Evolutionary conservation across 1,139 yeast genomes (phyloP).

Genomic region (Yamadazyma blattariae): DNA sequence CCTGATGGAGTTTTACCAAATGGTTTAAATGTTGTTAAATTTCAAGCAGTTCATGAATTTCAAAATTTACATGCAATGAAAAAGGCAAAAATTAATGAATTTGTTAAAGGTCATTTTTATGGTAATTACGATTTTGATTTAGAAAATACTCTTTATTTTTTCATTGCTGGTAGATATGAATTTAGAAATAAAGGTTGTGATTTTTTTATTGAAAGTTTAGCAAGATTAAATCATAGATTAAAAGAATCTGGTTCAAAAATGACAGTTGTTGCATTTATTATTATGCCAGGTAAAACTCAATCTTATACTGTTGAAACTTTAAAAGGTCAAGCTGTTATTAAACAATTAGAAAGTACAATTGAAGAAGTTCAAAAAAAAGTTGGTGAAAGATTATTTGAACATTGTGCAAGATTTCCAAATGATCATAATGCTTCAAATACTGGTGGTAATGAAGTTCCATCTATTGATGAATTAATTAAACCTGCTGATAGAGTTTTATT

Average conservation of each 20-base stretch:
- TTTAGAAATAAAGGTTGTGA: slow-evolving; percentile 97
- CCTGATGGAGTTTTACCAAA: slow-evolving; percentile 98
- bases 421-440: slow-evolving; percentile 57
- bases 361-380: slow-evolving; percentile 85
- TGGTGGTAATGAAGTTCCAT: slow-evolving; percentile 49
- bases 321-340: slow-evolving; percentile 94
- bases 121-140: slow-evolving; percentile 95
- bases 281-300: slow-evolving; percentile 95
- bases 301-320: slow-evolving; percentile 95
- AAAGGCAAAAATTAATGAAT: slow-evolving; percentile 90
- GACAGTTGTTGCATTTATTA: slow-evolving; percentile 96
- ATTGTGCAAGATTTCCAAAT: slow-evolving; percentile 80
- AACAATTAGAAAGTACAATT: slow-evolving; percentile 86
- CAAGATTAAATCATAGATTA: slow-evolving; percentile 84
- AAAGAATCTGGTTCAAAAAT: slow-evolving; percentile 80
- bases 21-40: slow-evolving; percentile 92
- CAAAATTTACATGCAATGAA: slow-evolving; percentile 92
- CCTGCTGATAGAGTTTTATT: slow-evolving; percentile 86
- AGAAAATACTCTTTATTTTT: slow-evolving; percentile 89
- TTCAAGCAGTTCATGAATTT: slow-evolving; percentile 96
- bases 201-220: slow-evolving; percentile 88
- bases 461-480: slow-evolving; percentile 76
- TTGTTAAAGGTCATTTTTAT: slow-evolving; percentile 94
- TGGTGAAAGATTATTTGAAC: slow-evolving; percentile 86
- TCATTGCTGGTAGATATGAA: slow-evolving; percentile 97